phyloP scores from a whole-genome alignment of 1,139 yeast genomes.

The Sugiyamaella castrensis region DNA sequence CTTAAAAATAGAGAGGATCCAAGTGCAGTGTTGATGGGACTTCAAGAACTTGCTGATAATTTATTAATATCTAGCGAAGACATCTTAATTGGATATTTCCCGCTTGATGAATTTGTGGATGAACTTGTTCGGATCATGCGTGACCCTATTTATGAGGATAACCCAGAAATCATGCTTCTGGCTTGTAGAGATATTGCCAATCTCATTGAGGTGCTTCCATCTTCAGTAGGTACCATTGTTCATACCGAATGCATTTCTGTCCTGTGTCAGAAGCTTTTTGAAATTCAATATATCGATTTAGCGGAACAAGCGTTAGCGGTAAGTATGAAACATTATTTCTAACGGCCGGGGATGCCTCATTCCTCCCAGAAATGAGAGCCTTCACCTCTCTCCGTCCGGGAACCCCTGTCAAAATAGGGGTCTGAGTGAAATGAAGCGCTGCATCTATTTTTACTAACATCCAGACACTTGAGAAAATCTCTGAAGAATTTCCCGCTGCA shows the following conservation, averaged over 20 bases:
- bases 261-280: slow-evolving; percentile 63
- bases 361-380: slow-evolving; percentile 7
- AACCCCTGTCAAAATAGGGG: no score
- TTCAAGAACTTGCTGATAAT: slow-evolving; percentile 40
- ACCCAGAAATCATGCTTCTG: slow-evolving; percentile 74
- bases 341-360: neutral
- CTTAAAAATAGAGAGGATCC: slow-evolving; percentile 43
- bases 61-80: slow-evolving; percentile 41
- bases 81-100: slow-evolving; percentile 43
- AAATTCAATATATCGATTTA: slow-evolving; percentile 79
- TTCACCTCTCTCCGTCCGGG: no score
- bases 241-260: slow-evolving; percentile 60
- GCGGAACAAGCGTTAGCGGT: slow-evolving; percentile 91
- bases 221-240: slow-evolving; percentile 62
- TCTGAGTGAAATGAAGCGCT: no score
- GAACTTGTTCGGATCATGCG: slow-evolving; percentile 58
- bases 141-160: slow-evolving; percentile 57
- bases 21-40: slow-evolving; percentile 42
- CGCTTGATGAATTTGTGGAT: slow-evolving; percentile 55
- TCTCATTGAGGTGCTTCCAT: slow-evolving; percentile 71
- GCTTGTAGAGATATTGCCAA: slow-evolving; percentile 86
- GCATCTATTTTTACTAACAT: neutral
- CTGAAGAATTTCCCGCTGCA: slow-evolving; percentile 37
- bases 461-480: slow-evolving; percentile 38
- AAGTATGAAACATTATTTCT: slow-evolving; percentile 24